phyloP scores from a whole-genome alignment of 164 flowering plant species.

The Amborella trichopoda region DNA sequence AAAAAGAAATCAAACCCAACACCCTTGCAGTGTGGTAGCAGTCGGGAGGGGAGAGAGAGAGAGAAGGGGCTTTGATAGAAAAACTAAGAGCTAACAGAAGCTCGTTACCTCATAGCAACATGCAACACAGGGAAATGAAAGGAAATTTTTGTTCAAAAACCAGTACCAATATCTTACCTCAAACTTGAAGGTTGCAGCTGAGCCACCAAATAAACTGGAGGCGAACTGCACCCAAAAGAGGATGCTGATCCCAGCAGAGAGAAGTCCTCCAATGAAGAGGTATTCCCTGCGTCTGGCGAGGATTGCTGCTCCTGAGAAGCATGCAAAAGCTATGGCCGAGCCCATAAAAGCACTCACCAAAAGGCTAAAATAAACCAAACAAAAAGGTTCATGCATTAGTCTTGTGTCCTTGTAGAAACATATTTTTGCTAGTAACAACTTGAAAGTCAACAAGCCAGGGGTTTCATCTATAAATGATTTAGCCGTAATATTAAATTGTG shows the following conservation, averaged over 20 bases:
- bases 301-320: slow-evolving; percentile 86
- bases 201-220: slow-evolving; percentile 79
- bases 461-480: too few species aligned
- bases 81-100: neutral
- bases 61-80: neutral
- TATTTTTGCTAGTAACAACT: too few species aligned
- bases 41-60: neutral
- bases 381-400: too few species aligned
- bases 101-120: too few species aligned
- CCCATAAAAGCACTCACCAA: slow-evolving; percentile 74
- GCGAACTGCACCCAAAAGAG: slow-evolving; percentile 88
- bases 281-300: slow-evolving; percentile 83
- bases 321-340: slow-evolving; percentile 74
- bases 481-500: too few species aligned
- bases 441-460: too few species aligned
- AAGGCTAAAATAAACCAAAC: slow-evolving; percentile 39
- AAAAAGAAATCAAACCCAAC: too few species aligned
- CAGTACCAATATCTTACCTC: too few species aligned
- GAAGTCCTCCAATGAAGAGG: slow-evolving; percentile 79
- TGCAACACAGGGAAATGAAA: too few species aligned
- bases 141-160: too few species aligned
- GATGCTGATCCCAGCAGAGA: slow-evolving; percentile 74
- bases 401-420: too few species aligned
- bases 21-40: too few species aligned
- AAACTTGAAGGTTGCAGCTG: slow-evolving; percentile 67